A percentile compares a stretch with the other conserved stretches of the same genome.
Conservation (phyloP, 164 flowering plant genomes). For the Dillenia suffruticosa region DNA sequence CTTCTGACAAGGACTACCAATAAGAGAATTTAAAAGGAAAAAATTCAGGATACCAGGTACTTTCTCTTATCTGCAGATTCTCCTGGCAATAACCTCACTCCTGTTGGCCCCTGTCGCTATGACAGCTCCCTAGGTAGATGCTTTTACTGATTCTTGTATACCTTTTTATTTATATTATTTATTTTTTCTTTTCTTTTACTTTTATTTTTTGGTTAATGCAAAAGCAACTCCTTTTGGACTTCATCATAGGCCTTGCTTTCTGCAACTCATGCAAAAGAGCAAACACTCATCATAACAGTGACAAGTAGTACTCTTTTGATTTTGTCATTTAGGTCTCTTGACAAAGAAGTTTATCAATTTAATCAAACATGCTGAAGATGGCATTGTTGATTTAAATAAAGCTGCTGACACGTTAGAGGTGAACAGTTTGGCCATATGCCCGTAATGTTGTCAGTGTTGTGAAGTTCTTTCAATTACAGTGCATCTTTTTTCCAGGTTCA, state of each 20-base stretch:
- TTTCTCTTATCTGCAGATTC: conserved; percentile 45
- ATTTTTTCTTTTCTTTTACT: background rate
- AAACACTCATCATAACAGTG: no score
- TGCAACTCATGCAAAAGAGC: no score
- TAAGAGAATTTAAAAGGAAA: background rate
- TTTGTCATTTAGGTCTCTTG: conserved; percentile 51
- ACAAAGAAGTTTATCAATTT: conserved; percentile 89
- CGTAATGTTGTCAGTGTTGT: background rate
- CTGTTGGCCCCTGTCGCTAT: conserved; percentile 76
- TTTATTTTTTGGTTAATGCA: no score
- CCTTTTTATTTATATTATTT: no score
- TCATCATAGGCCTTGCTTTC: no score
- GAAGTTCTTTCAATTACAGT: background rate
- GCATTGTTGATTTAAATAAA: conserved; percentile 85
- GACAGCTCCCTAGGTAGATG: conserved; percentile 72
- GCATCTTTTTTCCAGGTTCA: conserved; percentile 49
- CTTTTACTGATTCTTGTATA: background rate
- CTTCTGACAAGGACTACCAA: no score
- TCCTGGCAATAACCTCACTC: conserved; percentile 54
- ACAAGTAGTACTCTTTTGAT: no score
- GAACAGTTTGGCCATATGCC: background rate
- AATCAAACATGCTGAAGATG: conserved; percentile 91
- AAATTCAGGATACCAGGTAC: conserved; percentile 1
- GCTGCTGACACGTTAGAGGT: conserved; percentile 91
- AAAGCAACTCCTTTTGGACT: no score